phyloP scores from a whole-genome alignment of 768 basidiomycete genomes.

The Leccinum subtestaceum region DNA sequence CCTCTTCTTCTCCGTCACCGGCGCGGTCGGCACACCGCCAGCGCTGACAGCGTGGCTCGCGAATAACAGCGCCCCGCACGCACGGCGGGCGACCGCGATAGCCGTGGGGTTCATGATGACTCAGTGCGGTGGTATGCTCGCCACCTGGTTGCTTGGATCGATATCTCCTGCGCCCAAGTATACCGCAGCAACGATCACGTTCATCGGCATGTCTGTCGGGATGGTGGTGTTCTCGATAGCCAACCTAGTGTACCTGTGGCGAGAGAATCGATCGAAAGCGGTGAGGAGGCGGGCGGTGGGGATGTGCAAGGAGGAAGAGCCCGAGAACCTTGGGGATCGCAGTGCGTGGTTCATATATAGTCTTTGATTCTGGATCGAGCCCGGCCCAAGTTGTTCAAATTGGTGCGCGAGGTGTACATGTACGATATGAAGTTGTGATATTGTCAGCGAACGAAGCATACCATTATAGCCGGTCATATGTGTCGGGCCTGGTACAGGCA shows the following conservation, averaged over 20 bases:
- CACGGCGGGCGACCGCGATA: not conserved
- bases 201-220: not conserved
- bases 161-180: not conserved
- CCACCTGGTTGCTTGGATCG: not conserved
- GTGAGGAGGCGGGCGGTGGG: not conserved
- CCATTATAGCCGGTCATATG: constrained; percentile 22
- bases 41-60: not conserved
- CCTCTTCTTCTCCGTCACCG: not conserved
- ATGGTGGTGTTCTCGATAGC: not conserved
- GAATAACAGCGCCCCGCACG: not conserved
- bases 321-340: not conserved
- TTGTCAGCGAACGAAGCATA: constrained; percentile 73
- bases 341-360: not conserved
- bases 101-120: not conserved
- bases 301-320: not conserved
- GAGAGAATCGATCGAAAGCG: not conserved
- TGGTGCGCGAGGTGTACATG: not conserved
- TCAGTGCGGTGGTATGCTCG: not conserved
- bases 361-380: not conserved
- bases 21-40: not conserved
- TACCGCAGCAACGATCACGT: not conserved
- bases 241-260: not conserved
- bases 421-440: constrained; percentile 40
- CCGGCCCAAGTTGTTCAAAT: not conserved
- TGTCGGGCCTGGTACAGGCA: too few species aligned